A percentile compares a stretch with the other conserved stretches of the same genome.
phyloP scores from a whole-genome alignment of 257 asterid genomes.

The Scutellaria galericulata region DNA sequence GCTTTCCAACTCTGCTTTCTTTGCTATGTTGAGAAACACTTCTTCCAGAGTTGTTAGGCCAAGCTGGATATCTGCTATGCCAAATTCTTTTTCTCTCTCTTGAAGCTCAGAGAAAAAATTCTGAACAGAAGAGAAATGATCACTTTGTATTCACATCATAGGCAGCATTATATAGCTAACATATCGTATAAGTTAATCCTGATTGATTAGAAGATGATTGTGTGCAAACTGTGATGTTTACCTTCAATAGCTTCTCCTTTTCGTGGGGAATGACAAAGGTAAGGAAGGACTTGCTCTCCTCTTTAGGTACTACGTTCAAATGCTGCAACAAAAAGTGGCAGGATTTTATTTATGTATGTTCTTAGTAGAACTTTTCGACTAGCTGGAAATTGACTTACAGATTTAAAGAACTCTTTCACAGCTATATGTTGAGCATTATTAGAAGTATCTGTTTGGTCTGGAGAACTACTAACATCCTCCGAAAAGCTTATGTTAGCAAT shows the following conservation, averaged over 20 bases:
- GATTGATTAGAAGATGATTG: not conserved
- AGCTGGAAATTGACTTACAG: slow-evolving; percentile 52
- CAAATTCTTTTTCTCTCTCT: slow-evolving; percentile 62
- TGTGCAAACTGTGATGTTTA: slow-evolving; percentile 32
- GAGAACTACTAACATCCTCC: slow-evolving; percentile 53
- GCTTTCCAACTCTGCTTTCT: slow-evolving; percentile 75
- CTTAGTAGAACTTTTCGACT: slow-evolving; percentile 27
- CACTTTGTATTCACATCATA: not conserved
- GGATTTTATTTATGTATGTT: not conserved
- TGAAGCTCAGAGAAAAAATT: slow-evolving; percentile 74
- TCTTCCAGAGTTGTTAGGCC: slow-evolving; percentile 90
- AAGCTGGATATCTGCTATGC: slow-evolving; percentile 83
- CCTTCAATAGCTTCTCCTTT: slow-evolving; percentile 84
- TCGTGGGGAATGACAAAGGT: slow-evolving; percentile 89
- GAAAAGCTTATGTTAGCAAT: slow-evolving; percentile 82
- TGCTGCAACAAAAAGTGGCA: slow-evolving; percentile 50
- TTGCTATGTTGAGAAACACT: slow-evolving; percentile 81
- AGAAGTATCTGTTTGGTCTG: slow-evolving; percentile 45
- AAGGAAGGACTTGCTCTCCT: slow-evolving; percentile 79
- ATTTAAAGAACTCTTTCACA: slow-evolving; percentile 75
- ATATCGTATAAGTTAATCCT: not conserved
- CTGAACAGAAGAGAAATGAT: slow-evolving; percentile 39
- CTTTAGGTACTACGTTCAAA: slow-evolving; percentile 75
- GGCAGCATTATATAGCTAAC: not conserved
- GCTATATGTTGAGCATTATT: slow-evolving; percentile 54